Conservation (phyloP, 192 early-diverging fungal species). For the Umbelopsis isabellina region DNA sequence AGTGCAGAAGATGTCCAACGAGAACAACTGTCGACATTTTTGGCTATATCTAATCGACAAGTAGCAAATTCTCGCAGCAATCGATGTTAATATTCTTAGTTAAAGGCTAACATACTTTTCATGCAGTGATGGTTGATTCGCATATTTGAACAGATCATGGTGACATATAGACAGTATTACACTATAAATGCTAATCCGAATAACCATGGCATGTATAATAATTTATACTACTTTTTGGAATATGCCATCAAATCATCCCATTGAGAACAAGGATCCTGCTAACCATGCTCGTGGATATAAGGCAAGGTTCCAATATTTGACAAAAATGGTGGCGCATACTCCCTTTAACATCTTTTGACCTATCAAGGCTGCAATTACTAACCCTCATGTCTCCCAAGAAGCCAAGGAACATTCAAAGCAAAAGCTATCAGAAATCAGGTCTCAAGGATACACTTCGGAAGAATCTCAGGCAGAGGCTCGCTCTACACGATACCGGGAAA, state of each 20-base stretch:
- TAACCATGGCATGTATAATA: too few relatives aligned
- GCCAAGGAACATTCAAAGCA: not conserved
- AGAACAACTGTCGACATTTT: too few relatives aligned
- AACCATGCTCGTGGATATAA: constrained; percentile 1
- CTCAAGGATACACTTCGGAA: not conserved
- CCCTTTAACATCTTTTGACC: not conserved
- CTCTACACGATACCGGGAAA: not conserved
- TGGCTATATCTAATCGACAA: too few relatives aligned
- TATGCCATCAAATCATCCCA: not conserved
- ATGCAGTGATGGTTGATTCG: too few relatives aligned
- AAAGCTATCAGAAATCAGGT: not conserved
- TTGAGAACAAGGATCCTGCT: not conserved
- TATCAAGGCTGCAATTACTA: not conserved
- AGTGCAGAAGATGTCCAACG: too few relatives aligned
- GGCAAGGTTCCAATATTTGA: not conserved
- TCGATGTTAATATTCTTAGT: too few relatives aligned
- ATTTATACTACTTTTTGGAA: not conserved
- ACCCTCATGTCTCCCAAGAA: not conserved
- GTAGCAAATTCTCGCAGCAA: too few relatives aligned
- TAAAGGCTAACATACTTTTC: too few relatives aligned
- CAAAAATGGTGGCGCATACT: not conserved
- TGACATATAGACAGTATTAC: too few relatives aligned
- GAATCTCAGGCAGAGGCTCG: not conserved
- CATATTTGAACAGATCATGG: too few relatives aligned
- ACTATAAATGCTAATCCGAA: too few relatives aligned